Percentiles rank a stretch among this genome's conserved stretches.
phyloP scores from a whole-genome alignment of 164 flowering plant species.

The Brasenia schreberi region DNA sequence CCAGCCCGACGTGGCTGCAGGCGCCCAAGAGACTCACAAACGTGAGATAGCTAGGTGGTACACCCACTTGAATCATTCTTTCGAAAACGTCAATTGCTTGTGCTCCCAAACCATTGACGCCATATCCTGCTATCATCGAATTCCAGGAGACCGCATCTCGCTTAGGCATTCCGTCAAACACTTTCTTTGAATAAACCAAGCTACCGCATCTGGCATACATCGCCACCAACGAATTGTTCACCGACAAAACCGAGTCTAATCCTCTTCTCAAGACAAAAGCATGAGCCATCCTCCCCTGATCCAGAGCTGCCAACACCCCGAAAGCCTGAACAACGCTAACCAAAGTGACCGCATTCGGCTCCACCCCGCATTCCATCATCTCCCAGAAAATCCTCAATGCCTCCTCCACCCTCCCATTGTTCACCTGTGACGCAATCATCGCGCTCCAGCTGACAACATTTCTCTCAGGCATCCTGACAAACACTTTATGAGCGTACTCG shows the following conservation, averaged over 20 bases:
- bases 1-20: slow-evolving; percentile 14
- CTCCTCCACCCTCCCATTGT: slow-evolving; percentile 51
- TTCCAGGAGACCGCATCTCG: slow-evolving; percentile 13
- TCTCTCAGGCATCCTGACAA: slow-evolving; percentile 41
- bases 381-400: slow-evolving; percentile 57
- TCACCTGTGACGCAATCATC: slow-evolving; percentile 71
- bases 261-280: slow-evolving; percentile 58
- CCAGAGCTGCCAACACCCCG: slow-evolving; percentile 54
- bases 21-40: slow-evolving; percentile 12
- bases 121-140: slow-evolving; percentile 13
- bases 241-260: slow-evolving; percentile 52
- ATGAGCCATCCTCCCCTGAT: slow-evolving; percentile 62
- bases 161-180: slow-evolving; percentile 22
- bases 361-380: slow-evolving; percentile 30
- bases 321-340: slow-evolving; percentile 90
- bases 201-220: slow-evolving; percentile 78
- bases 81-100: slow-evolving; percentile 7
- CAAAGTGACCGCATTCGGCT: slow-evolving; percentile 76
- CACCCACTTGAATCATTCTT: slow-evolving; percentile 5
- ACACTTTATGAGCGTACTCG: slow-evolving; percentile 39
- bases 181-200: slow-evolving; percentile 27
- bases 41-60: slow-evolving; percentile 7
- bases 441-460: slow-evolving; percentile 94
- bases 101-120: slow-evolving; percentile 10
- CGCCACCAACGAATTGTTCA: slow-evolving; percentile 40